phyloP scores from a whole-genome alignment of 768 basidiomycete genomes.

The Coprinopsis sp. region DNA sequence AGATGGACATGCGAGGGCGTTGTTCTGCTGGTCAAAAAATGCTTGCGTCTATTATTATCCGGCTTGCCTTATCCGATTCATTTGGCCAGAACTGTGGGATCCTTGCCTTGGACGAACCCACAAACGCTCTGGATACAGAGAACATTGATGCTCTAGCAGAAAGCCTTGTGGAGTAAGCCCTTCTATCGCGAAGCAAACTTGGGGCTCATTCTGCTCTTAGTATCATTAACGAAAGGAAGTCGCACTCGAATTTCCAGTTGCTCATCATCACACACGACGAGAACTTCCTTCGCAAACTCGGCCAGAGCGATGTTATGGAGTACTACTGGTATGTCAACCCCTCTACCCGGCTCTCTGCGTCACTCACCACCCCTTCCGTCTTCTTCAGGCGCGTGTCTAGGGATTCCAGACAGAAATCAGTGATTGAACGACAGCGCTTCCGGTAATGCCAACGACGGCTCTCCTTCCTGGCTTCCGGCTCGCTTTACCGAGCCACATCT shows the following conservation, averaged over 20 bases:
- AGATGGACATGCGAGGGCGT: conserved; percentile 99
- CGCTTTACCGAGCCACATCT: no score
- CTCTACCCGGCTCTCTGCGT: neutral
- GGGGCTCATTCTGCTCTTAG: conserved; percentile 33
- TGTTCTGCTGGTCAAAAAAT: conserved; percentile 99
- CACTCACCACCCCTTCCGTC: conserved; percentile 3
- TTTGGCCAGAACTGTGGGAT: conserved; percentile 98
- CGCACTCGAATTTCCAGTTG: conserved; percentile 90
- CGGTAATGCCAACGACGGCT: neutral
- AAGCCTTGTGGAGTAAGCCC: conserved; percentile 83
- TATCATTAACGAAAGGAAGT: conserved; percentile 90
- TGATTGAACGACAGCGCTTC: conserved; percentile 67
- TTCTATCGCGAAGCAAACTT: conserved; percentile 3
- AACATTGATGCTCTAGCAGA: conserved; percentile 93
- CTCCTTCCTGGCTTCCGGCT: neutral
- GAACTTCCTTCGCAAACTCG: conserved; percentile 85
- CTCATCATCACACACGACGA: conserved; percentile 98
- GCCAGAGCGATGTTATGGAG: conserved; percentile 89
- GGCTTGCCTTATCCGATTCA: conserved; percentile 93
- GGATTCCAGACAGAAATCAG: conserved; percentile 68
- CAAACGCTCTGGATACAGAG: conserved; percentile 93
- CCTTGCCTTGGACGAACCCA: conserved; percentile 95
- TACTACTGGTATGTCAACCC: conserved; percentile 72
- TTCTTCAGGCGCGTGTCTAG: conserved; percentile 71
- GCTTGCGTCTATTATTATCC: conserved; percentile 95